These are phyloP conservation scores for Trichaptum fuscoviolaceum DNA, from an alignment of 768 basidiomycete genomes.

Conservation along the genomic window DNA sequence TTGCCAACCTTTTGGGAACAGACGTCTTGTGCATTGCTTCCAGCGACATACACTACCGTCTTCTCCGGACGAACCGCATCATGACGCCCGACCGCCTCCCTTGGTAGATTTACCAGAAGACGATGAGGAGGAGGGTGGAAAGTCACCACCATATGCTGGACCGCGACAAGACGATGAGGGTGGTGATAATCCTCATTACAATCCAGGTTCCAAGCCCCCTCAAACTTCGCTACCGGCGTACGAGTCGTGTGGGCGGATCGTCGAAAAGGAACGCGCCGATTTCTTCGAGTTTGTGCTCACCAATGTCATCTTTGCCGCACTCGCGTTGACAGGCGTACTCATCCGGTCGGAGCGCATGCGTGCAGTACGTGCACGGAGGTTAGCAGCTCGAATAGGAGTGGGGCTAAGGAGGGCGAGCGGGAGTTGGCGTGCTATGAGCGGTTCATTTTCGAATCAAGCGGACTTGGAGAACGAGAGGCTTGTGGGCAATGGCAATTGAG, in stretches of 20 bases:
- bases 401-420: constrained; percentile 11
- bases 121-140: constrained; percentile 21
- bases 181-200: background rate
- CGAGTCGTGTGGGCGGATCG: constrained; percentile 89
- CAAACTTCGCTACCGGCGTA: constrained; percentile 58
- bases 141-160: background rate
- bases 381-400: constrained; percentile 84
- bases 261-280: constrained; percentile 72
- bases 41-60: constrained; percentile 26
- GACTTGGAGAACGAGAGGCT: background rate
- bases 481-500: background rate
- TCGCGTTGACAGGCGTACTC: constrained; percentile 62
- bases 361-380: constrained; percentile 68
- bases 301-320: constrained; percentile 65
- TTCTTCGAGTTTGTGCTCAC: constrained; percentile 90
- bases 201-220: background rate
- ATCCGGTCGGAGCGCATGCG: constrained; percentile 65
- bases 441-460: background rate
- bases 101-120: constrained; percentile 6
- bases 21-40: constrained; percentile 78
- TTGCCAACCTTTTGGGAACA: constrained; percentile 94
- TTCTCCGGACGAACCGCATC: constrained; percentile 11
- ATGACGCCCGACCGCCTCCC: constrained; percentile 21
- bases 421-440: background rate
- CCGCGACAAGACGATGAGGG: background rate